Percentiles rank a stretch among this genome's conserved stretches.
Evolutionary conservation across 139 green algal genomes (phyloP).

Genomic region (Picochlorum sp.): DNA sequence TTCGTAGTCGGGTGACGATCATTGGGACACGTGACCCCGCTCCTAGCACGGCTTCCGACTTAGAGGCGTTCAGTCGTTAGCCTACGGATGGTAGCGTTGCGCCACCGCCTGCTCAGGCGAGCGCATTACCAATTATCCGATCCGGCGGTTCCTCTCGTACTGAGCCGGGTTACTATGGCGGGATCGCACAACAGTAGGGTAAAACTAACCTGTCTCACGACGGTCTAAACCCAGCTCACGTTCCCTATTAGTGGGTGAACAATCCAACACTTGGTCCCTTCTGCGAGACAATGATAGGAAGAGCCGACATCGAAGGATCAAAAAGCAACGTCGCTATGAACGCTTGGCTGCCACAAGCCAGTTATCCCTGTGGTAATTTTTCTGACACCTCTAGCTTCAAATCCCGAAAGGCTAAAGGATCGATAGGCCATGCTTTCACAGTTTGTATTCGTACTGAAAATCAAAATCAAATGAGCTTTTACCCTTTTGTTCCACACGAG

Average conservation of each 20-base stretch:
- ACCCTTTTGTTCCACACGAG: slow-evolving; percentile 82
- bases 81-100: slow-evolving; percentile 75
- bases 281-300: slow-evolving; percentile 58
- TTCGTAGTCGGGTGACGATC: slow-evolving; percentile 60
- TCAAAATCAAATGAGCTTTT: slow-evolving; percentile 95
- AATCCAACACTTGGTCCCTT: slow-evolving; percentile 66
- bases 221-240: slow-evolving; percentile 66
- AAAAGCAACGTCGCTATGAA: slow-evolving; percentile 43
- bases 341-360: slow-evolving; percentile 83
- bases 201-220: slow-evolving; percentile 6
- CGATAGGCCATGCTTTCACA: slow-evolving; percentile 90
- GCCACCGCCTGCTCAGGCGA: slow-evolving; percentile 66
- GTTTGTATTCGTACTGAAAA: slow-evolving; percentile 94
- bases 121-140: slow-evolving; percentile 71
- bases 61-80: slow-evolving; percentile 82
- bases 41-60: slow-evolving; percentile 62
- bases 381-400: slow-evolving; percentile 84
- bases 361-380: slow-evolving; percentile 85
- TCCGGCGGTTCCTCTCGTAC: slow-evolving; percentile 86
- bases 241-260: slow-evolving; percentile 69
- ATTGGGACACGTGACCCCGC: slow-evolving; percentile 47
- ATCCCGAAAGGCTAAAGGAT: slow-evolving; percentile 81
- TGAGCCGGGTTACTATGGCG: slow-evolving; percentile 81
- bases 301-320: slow-evolving; percentile 54
- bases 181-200: slow-evolving; percentile 66